Conservation (phyloP, 495 filamentous ascomycete species). For the Xylaria acuta region DNA sequence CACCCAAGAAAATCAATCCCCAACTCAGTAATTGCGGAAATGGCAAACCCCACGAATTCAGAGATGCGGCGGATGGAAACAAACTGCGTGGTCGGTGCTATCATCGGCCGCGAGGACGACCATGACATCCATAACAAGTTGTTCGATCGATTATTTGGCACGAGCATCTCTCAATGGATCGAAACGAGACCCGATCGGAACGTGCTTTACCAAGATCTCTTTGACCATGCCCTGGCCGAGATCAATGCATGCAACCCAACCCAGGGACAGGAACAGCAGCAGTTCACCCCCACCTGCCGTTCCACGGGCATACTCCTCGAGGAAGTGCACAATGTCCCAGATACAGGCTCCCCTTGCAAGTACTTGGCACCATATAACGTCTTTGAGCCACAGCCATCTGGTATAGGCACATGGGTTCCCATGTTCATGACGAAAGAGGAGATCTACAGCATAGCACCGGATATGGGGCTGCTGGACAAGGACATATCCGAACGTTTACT, state of each 20-base stretch:
- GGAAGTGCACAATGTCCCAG: no score
- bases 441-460: not conserved
- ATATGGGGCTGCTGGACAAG: not conserved
- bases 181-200: not conserved
- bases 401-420: not conserved
- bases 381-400: not conserved
- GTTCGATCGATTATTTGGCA: not conserved
- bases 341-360: not conserved
- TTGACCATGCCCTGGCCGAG: not conserved
- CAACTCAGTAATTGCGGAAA: not conserved
- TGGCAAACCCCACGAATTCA: not conserved
- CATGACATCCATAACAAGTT: not conserved
- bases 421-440: slow-evolving; percentile 1
- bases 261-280: not conserved
- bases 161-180: not conserved
- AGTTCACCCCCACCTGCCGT: not conserved
- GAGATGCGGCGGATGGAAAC: not conserved
- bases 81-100: not conserved
- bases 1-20: not conserved
- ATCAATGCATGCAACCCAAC: not conserved
- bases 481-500: not conserved
- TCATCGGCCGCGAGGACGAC: not conserved
- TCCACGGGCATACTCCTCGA: not conserved
- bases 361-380: not conserved
- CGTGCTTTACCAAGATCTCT: not conserved